These are phyloP conservation scores for Suillus americanus DNA, from an alignment of 768 basidiomycete genomes.

Conservation along the genomic window DNA sequence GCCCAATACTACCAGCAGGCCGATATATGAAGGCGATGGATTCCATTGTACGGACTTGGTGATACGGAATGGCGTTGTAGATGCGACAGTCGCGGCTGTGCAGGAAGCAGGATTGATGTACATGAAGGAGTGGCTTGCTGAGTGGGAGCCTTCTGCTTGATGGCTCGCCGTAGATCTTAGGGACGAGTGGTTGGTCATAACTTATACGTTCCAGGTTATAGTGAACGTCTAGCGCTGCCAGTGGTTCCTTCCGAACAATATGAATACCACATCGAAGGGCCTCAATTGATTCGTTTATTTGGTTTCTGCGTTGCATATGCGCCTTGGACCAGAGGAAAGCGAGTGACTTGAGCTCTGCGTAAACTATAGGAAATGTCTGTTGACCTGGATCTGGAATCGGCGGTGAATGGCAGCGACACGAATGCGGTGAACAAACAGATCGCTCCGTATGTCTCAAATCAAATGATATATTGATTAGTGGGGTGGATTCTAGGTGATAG, in stretches of 20 bases:
- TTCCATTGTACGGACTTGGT: conserved; percentile 70
- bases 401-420: too few relatives aligned
- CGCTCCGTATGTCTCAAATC: background rate
- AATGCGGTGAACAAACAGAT: too few relatives aligned
- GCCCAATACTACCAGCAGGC: conserved; percentile 50
- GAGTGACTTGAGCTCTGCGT: background rate
- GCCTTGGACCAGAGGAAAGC: background rate
- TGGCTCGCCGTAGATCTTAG: background rate
- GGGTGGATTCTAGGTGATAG: background rate
- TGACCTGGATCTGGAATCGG: background rate
- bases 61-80: conserved; percentile 39
- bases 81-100: conserved; percentile 52
- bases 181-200: background rate
- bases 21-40: conserved; percentile 57
- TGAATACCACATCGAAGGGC: too few relatives aligned
- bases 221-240: background rate
- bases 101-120: conserved; percentile 51
- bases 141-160: conserved; percentile 25
- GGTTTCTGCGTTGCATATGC: background rate
- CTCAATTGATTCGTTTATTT: too few relatives aligned
- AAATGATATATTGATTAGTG: background rate
- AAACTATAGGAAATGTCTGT: background rate
- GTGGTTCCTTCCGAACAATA: too few relatives aligned
- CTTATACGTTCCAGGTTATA: background rate
- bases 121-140: conserved; percentile 60